phyloP scores from a whole-genome alignment of 352 stramenopile genomes.

The Phytophthora citrophthora region DNA sequence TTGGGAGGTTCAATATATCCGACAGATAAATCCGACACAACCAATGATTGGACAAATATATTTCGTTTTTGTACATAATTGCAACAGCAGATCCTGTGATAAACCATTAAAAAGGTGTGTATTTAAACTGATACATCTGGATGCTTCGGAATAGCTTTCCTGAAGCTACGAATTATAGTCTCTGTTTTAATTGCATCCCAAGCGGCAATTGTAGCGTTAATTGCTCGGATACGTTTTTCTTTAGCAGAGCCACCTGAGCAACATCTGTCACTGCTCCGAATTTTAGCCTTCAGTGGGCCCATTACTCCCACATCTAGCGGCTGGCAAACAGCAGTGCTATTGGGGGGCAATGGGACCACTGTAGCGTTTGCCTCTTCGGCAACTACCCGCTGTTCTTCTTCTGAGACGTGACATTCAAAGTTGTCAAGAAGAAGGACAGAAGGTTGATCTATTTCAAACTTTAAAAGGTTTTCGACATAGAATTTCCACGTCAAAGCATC shows the following conservation, averaged over 20 bases:
- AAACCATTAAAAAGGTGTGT: not conserved
- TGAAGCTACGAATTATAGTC: not conserved
- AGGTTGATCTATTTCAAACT: slow-evolving; percentile 12
- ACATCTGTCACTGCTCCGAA: not conserved
- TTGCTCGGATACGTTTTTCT: not conserved
- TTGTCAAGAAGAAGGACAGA: slow-evolving; percentile 8
- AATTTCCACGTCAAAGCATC: not conserved
- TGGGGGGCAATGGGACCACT: no score
- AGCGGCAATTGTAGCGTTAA: not conserved
- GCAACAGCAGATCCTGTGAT: not conserved
- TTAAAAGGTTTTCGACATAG: slow-evolving; percentile 13
- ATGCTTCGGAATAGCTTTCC: not conserved
- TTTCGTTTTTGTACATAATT: no score
- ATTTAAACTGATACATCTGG: not conserved
- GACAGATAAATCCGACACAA: not conserved
- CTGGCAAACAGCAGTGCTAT: no score
- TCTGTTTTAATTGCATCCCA: not conserved
- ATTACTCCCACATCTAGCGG: slow-evolving; percentile 3
- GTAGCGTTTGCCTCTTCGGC: not conserved
- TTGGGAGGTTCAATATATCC: not conserved
- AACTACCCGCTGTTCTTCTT: not conserved
- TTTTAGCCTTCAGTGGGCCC: not conserved
- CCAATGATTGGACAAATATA: not conserved
- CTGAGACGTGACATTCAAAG: not conserved
- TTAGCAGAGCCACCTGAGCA: not conserved